phyloP scores from a whole-genome alignment of 768 basidiomycete species.

The Leccinum boreale region DNA sequence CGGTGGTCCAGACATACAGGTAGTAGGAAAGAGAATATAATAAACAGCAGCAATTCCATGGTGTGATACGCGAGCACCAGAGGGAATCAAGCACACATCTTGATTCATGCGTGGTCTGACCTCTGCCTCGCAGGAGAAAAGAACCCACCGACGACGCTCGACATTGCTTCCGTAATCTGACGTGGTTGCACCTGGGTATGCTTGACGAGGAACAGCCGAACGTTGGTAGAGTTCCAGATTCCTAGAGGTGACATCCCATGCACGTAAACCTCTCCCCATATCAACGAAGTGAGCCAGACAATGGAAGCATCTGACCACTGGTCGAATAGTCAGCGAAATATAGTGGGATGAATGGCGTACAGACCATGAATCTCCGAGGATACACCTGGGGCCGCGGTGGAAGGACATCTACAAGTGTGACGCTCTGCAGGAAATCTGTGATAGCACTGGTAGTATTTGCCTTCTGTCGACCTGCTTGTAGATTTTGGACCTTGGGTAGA shows the following conservation, averaged over 20 bases:
- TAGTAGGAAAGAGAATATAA: too few species aligned
- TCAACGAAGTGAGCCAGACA: slow-evolving; percentile 88
- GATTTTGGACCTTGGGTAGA: slow-evolving; percentile 76
- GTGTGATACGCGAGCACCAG: too few species aligned
- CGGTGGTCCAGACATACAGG: too few species aligned
- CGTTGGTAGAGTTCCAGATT: slow-evolving; percentile 88
- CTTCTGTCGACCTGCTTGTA: slow-evolving; percentile 66
- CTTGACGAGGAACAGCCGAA: slow-evolving; percentile 88
- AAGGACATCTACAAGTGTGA: slow-evolving; percentile 67
- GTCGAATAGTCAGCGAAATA: not conserved
- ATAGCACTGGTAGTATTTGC: slow-evolving; percentile 65
- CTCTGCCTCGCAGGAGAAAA: slow-evolving; percentile 43
- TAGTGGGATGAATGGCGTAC: slow-evolving; percentile 22
- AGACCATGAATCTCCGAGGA: slow-evolving; percentile 74
- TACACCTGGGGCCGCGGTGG: slow-evolving; percentile 63
- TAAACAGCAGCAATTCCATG: too few species aligned
- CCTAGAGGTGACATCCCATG: slow-evolving; percentile 83
- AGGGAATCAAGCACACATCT: too few species aligned
- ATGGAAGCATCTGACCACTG: slow-evolving; percentile 93
- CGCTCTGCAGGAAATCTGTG: slow-evolving; percentile 69
- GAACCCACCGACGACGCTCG: slow-evolving; percentile 78
- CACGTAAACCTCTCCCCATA: slow-evolving; percentile 96
- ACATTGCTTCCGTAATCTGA: slow-evolving; percentile 74
- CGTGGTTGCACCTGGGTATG: slow-evolving; percentile 69
- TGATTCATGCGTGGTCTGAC: slow-evolving; percentile 15